Conservation (phyloP, 345 rosid species). For the Abelmoschus esculentus region DNA sequence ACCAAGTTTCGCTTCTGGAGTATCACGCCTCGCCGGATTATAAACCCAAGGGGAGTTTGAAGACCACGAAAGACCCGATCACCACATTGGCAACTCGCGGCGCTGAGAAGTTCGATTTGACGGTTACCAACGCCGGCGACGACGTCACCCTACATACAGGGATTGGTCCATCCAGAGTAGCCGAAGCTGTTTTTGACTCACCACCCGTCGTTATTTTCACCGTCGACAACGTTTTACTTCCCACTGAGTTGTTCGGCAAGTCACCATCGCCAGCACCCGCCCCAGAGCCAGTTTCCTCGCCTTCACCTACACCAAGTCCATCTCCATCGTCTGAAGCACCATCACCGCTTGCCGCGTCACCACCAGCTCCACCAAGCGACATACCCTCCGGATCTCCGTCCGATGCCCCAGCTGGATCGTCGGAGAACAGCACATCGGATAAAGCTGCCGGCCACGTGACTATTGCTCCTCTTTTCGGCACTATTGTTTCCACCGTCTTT, state of each 20-base stretch:
- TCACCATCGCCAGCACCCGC: conserved; percentile 70
- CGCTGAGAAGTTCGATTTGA: conserved; percentile 59
- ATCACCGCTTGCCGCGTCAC: conserved; percentile 61
- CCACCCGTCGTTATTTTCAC: conserved; percentile 69
- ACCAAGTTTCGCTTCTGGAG: conserved; percentile 61
- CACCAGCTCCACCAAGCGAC: conserved; percentile 71
- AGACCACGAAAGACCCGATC: conserved; percentile 51
- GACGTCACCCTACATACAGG: conserved; percentile 71
- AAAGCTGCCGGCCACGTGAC: conserved; percentile 35
- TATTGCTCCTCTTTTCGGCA: conserved; percentile 27
- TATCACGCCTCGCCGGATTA: conserved; percentile 63
- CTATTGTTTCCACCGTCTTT: conserved; percentile 14
- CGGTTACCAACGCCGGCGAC: conserved; percentile 55
- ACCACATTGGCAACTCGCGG: conserved; percentile 67
- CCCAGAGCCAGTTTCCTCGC: conserved; percentile 37
- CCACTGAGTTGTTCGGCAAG: conserved; percentile 58
- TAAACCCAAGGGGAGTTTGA: conserved; percentile 58
- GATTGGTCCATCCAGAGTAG: conserved; percentile 56
- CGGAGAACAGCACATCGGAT: conserved; percentile 47
- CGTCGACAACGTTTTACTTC: conserved; percentile 68
- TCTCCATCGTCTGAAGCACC: conserved; percentile 42
- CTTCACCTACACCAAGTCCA: conserved; percentile 39
- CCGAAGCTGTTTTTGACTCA: conserved; percentile 60
- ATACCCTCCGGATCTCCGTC: conserved; percentile 66
- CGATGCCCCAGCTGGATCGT: conserved; percentile 36